These are phyloP conservation scores for Xylaria polymorpha DNA, from an alignment of 2,329 filamentous ascomycete species.

Conservation along the genomic window DNA sequence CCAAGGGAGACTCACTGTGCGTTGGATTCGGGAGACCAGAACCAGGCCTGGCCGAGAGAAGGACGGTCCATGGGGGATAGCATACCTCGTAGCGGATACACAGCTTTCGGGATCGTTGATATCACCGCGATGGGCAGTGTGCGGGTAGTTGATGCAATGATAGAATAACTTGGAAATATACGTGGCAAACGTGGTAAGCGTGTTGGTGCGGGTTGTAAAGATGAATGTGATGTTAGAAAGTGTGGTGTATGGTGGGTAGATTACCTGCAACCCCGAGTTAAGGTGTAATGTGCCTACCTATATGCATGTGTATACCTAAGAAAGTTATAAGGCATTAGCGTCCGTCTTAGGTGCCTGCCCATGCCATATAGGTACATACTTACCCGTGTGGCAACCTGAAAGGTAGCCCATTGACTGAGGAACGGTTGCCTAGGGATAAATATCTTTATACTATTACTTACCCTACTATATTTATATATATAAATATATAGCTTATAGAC, in stretches of 20 bases:
- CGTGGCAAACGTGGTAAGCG: neutral
- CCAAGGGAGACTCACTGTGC: neutral
- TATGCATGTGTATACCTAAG: no score
- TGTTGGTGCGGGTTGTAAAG: neutral
- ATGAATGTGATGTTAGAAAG: neutral
- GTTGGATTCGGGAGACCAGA: neutral
- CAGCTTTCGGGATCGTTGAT: neutral
- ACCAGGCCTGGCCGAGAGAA: neutral
- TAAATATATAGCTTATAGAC: no score
- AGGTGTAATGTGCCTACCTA: no score
- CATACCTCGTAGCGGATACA: neutral
- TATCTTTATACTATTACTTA: no score
- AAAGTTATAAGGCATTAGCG: no score
- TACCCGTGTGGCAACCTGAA: no score
- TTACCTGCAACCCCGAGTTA: no score
- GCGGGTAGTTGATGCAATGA: neutral
- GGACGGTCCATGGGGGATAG: neutral
- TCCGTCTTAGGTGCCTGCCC: neutral
- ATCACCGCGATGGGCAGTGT: neutral
- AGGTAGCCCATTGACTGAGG: no score
- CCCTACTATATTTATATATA: no score
- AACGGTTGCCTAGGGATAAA: no score
- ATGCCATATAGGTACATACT: no score
- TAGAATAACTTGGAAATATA: neutral
- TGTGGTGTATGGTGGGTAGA: neutral